Base-by-base conservation (phyloP, 208 protist species). In the Pavlovales sp. region DNA sequence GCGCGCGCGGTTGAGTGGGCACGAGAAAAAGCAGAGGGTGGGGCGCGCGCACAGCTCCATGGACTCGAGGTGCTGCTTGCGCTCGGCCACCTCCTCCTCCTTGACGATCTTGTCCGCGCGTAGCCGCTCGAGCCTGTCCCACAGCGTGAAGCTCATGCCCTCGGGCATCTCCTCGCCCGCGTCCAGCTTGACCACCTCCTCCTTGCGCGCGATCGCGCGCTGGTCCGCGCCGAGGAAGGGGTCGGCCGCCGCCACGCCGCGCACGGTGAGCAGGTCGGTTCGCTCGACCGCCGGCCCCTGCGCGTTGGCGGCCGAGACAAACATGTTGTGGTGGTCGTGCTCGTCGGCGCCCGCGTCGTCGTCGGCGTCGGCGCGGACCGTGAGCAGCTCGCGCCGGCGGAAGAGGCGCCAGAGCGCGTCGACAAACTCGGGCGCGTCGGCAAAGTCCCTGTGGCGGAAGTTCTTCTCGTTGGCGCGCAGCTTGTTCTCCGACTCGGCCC, bases 121-220 rank as follows among this genome's bases (percentile, higher is more conserved):
- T 30, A 34, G 1, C 14, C 28, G 5, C 42, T 44, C 79, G 38
- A 84, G 79, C 11, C 44, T 8, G 36, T 84, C 79, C 44, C 44
- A 71, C 10, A 84, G 7, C 10, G 5, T 32, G 40, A 81, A 84
- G 30, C 30, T 7, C 26, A 71, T 57, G 26, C 79, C 40, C n/a
- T 84, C 40, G 42, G 79, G 40, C 42, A 84, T 67, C 10, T 75
- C 44, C 32, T 32, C 79, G 32, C 14, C 40, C 14, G 79, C 42
- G 36, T 71, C 77, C 57, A 71, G 79, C 41, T 2, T 8, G 20
- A 75, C 79, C 4, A 67, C 36, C 41, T 71, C 39, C 42, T 89
- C 36, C 42, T 44, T 85, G 85, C 8, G 2, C 76, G 57, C 41
- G 79, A 78, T 8, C 85, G 75, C 71, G 75, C 78, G 11, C 47